Percentiles rank a stretch among this genome's conserved stretches.
Evolutionary conservation across 2,329 filamentous ascomycete genomes (phyloP).

Genomic region (Botrytis aclada): DNA sequence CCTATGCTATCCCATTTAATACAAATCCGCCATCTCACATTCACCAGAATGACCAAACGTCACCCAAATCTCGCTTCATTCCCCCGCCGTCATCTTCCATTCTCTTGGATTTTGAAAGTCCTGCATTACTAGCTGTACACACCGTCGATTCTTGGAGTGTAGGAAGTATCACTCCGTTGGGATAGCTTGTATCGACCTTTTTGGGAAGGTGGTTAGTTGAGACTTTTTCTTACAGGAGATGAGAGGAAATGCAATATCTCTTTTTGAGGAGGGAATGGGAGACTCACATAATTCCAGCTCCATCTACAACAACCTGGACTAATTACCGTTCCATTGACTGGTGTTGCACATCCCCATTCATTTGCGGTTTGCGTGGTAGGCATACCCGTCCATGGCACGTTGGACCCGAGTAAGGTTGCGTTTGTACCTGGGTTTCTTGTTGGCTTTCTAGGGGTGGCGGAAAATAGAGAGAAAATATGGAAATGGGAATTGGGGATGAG

Average conservation of each 20-base stretch:
- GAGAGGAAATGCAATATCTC: neutral
- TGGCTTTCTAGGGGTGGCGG: neutral
- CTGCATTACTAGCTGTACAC: slow-evolving; percentile 11
- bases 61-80: neutral
- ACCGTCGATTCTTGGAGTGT: slow-evolving; percentile 7
- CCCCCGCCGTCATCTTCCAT: neutral
- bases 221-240: neutral
- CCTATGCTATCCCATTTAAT: neutral
- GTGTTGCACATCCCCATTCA: slow-evolving; percentile 1
- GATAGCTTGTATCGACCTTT: neutral
- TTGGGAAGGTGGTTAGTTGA: neutral
- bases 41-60: slow-evolving; percentile 22
- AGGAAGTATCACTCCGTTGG: neutral
- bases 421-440: neutral
- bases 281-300: neutral
- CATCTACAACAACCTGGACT: neutral
- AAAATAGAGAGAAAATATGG: no score
- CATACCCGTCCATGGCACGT: slow-evolving; percentile 1
- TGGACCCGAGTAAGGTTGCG: neutral
- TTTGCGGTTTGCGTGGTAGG: slow-evolving; percentile 6
- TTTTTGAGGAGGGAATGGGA: neutral
- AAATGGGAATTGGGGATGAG: no score
- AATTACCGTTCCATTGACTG: neutral
- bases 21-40: rapidly evolving
- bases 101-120: neutral